Percentiles rank a stretch among this genome's conserved stretches.
Conservation (phyloP, 805 yeast genomes). For the Yamadazyma ubonensis region DNA sequence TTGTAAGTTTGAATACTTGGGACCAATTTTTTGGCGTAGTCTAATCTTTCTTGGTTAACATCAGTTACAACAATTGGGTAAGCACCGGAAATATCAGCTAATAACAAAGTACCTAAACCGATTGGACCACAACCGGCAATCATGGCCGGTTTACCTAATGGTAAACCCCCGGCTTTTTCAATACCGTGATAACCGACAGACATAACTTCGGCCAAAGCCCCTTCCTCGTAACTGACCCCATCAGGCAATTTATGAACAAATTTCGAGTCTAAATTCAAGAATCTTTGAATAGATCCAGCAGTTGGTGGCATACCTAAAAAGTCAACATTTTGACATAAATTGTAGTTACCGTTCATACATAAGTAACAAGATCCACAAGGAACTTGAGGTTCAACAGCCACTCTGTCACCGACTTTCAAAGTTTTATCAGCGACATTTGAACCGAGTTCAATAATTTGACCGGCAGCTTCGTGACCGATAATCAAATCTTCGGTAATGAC, state of each 20-base stretch:
- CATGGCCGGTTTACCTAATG: slow-evolving; percentile 21
- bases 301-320: slow-evolving; percentile 21
- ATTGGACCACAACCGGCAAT: slow-evolving; percentile 31
- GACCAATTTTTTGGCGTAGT: slow-evolving; percentile 20
- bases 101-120: slow-evolving; percentile 23
- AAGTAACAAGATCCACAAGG: slow-evolving; percentile 43
- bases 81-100: slow-evolving; percentile 25
- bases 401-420: slow-evolving; percentile 45
- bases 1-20: slow-evolving; percentile 14
- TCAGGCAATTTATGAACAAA: slow-evolving; percentile 24
- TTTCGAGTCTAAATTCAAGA: slow-evolving; percentile 18
- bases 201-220: slow-evolving; percentile 26
- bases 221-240: slow-evolving; percentile 24
- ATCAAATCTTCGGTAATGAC: slow-evolving; percentile 34
- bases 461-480: slow-evolving; percentile 47
- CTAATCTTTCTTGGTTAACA: slow-evolving; percentile 23
- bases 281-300: slow-evolving; percentile 19
- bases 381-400: slow-evolving; percentile 56
- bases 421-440: slow-evolving; percentile 39
- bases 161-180: slow-evolving; percentile 20
- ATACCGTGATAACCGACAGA: slow-evolving; percentile 27
- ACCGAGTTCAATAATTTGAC: slow-evolving; percentile 52
- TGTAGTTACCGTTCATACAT: slow-evolving; percentile 24
- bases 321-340: slow-evolving; percentile 21
- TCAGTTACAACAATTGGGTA: slow-evolving; percentile 23